phyloP scores from a whole-genome alignment of 2,329 filamentous ascomycete genomes.

The Emmonsia crescens region DNA sequence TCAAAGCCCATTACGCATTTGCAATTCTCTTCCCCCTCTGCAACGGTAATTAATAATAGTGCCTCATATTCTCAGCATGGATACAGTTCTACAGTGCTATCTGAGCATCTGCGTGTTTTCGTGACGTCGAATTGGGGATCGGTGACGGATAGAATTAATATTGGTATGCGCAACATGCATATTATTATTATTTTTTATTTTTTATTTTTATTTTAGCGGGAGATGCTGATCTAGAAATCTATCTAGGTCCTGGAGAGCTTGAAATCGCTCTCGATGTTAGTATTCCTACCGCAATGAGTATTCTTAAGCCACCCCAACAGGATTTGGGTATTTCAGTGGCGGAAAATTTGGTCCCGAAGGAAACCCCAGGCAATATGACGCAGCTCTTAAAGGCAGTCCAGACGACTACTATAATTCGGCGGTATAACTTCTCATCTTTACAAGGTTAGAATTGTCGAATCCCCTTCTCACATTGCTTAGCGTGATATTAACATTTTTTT shows the following conservation, averaged over 20 bases:
- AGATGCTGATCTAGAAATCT: constrained; percentile 7
- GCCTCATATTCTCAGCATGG: constrained; percentile 45
- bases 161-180: constrained; percentile 36
- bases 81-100: constrained; percentile 57
- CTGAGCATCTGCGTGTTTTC: constrained; percentile 64
- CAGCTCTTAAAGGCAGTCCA: constrained; percentile 51
- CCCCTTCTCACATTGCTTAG: background rate
- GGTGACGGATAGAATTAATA: constrained; percentile 72
- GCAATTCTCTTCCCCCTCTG: constrained; percentile 27
- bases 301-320: constrained; percentile 62
- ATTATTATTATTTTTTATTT: background rate
- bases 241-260: constrained; percentile 55
- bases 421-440: constrained; percentile 55
- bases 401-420: constrained; percentile 56
- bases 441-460: constrained; percentile 20
- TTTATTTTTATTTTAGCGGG: no score
- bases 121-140: constrained; percentile 66
- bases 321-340: constrained; percentile 69
- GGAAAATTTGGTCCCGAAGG: constrained; percentile 52
- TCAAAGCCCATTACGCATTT: constrained; percentile 23
- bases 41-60: constrained; percentile 58
- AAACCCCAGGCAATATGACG: constrained; percentile 51
- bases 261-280: constrained; percentile 55
- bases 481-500: constrained; percentile 9
- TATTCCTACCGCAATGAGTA: constrained; percentile 50